Evolutionary conservation across 345 rosid species (phyloP).

Genomic region (Eutrema japonicum): DNA sequence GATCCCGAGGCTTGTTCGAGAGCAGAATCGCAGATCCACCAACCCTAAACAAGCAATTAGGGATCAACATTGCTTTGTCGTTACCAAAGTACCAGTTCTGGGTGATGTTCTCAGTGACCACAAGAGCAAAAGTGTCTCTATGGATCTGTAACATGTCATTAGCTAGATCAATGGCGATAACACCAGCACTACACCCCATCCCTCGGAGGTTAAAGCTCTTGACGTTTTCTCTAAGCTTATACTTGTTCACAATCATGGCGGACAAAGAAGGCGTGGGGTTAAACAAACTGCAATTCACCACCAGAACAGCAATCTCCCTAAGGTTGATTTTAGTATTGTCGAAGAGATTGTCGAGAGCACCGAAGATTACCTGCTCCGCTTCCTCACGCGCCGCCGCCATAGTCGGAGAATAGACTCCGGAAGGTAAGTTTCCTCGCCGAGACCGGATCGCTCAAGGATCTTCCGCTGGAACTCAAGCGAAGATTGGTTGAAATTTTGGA

Average conservation of each 20-base stretch:
- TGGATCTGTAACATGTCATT: slow-evolving; percentile 49
- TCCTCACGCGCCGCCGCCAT: slow-evolving; percentile 90
- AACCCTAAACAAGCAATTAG: slow-evolving; percentile 87
- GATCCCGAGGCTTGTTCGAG: slow-evolving; percentile 62
- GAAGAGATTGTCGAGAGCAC: slow-evolving; percentile 73
- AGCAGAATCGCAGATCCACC: slow-evolving; percentile 80
- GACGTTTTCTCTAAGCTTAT: slow-evolving; percentile 39
- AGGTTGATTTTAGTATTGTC: slow-evolving; percentile 67
- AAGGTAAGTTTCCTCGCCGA: slow-evolving; percentile 82
- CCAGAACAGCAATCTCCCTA: slow-evolving; percentile 66
- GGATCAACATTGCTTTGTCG: slow-evolving; percentile 81
- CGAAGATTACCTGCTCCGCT: slow-evolving; percentile 91
- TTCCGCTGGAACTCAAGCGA: slow-evolving; percentile 76
- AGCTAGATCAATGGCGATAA: slow-evolving; percentile 43
- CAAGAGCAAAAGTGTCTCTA: slow-evolving; percentile 62
- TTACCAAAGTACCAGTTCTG: slow-evolving; percentile 95
- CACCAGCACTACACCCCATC: slow-evolving; percentile 48
- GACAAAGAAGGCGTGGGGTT: slow-evolving; percentile 47
- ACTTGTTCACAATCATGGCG: slow-evolving; percentile 44
- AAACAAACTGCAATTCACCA: slow-evolving; percentile 43
- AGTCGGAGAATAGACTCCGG: slow-evolving; percentile 81
- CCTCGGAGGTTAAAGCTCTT: slow-evolving; percentile 44
- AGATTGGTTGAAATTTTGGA: slow-evolving; percentile 64
- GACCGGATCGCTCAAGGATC: slow-evolving; percentile 79
- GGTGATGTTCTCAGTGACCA: slow-evolving; percentile 86